These are phyloP conservation scores for Canavalia ensiformis DNA, from an alignment of 306 rosid species.

Conservation along the genomic window DNA sequence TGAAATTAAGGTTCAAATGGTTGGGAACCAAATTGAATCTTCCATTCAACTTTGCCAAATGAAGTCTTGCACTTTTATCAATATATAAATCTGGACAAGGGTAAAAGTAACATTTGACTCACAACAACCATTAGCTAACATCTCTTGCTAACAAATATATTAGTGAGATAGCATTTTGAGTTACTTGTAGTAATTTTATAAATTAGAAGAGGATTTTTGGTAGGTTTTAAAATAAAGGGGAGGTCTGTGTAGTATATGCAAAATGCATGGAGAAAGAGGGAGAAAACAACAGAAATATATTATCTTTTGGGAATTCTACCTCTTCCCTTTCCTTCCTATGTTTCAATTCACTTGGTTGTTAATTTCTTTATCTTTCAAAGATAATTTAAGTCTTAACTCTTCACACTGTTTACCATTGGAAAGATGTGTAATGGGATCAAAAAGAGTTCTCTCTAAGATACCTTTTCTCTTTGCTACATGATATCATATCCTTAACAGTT, in stretches of 20 bases:
- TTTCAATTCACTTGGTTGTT: slow-evolving; percentile 34
- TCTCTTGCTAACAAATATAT: not conserved
- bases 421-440: slow-evolving; percentile 20
- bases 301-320: slow-evolving; percentile 35
- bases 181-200: slow-evolving; percentile 6
- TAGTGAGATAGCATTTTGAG: slow-evolving; percentile 9
- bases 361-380: slow-evolving; percentile 2
- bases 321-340: slow-evolving; percentile 31
- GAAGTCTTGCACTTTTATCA: slow-evolving; percentile 3
- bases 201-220: not conserved
- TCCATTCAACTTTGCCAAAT: slow-evolving; percentile 4
- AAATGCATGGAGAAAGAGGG: slow-evolving; percentile 28
- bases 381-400: slow-evolving; percentile 19
- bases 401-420: not conserved
- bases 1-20: slow-evolving; percentile 30
- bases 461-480: not conserved
- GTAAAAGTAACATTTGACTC: slow-evolving; percentile 5
- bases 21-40: slow-evolving; percentile 8
- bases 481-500: not conserved
- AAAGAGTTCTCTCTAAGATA: slow-evolving; percentile 28
- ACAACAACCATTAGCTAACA: not conserved
- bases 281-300: slow-evolving; percentile 21
- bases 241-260: slow-evolving; percentile 3
- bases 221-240: not conserved
- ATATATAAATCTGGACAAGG: not conserved